Evolutionary conservation across 2,329 filamentous ascomycete species (phyloP).

Genomic region (Alternaria postmessia): DNA sequence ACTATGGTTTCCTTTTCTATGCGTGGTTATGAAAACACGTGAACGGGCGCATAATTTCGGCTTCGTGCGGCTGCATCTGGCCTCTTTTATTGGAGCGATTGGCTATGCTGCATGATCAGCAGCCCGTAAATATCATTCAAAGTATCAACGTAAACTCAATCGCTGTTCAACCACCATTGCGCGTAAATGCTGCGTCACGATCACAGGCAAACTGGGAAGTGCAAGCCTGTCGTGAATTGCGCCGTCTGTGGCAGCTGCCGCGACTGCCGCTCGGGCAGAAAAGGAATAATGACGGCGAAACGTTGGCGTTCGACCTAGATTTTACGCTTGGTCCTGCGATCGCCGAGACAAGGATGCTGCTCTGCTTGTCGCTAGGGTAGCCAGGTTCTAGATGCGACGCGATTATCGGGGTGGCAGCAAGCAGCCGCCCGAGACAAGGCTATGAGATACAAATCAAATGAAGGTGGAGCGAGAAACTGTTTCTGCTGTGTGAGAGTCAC

Average conservation of each 20-base stretch:
- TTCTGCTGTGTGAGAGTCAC: background rate
- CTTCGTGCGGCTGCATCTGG: background rate
- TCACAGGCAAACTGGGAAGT: background rate
- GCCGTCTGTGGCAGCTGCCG: background rate
- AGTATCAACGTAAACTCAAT: background rate
- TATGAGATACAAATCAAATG: background rate
- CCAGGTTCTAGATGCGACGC: conserved; percentile 1
- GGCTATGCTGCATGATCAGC: background rate
- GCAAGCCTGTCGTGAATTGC: background rate
- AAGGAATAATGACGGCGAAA: background rate
- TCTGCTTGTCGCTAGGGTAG: background rate
- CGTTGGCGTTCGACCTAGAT: conserved; percentile 3
- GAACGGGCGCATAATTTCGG: background rate
- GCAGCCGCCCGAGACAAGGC: background rate
- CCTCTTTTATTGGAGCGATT: background rate
- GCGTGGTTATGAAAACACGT: conserved; percentile 1
- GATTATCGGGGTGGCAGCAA: background rate
- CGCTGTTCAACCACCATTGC: background rate
- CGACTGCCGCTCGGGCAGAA: background rate
- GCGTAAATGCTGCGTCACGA: background rate
- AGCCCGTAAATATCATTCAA: background rate
- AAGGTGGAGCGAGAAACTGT: conserved; percentile 2
- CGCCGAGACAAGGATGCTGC: background rate
- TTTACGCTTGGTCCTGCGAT: background rate
- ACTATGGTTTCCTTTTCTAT: background rate